Evolutionary conservation across 495 filamentous ascomycete species (phyloP).

Genomic region (Terfezia claveryi): DNA sequence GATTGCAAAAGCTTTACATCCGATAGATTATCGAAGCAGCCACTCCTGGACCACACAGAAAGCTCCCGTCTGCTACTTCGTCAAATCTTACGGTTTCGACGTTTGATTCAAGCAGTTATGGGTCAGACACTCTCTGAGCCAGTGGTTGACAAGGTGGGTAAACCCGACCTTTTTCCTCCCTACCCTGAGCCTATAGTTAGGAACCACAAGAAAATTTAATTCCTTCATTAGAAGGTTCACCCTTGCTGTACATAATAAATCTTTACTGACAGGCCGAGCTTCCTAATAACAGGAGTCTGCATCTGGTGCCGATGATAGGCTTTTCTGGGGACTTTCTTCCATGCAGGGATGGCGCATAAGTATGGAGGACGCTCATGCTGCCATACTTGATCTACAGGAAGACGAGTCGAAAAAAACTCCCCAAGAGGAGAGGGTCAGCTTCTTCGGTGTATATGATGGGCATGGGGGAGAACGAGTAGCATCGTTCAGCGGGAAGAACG

Average conservation of each 20-base stretch:
- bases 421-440: conserved; percentile 54
- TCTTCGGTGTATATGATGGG: conserved; percentile 96
- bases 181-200: too few relatives aligned
- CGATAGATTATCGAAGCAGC: too few relatives aligned
- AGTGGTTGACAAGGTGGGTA: conserved; percentile 87
- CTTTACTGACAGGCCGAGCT: too few relatives aligned
- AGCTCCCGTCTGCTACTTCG: too few relatives aligned
- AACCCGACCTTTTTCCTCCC: background rate
- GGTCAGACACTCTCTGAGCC: conserved; percentile 99
- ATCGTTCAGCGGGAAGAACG: conserved; percentile 71
- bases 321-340: conserved; percentile 80
- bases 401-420: conserved; percentile 37
- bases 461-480: conserved; percentile 96
- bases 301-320: conserved; percentile 76
- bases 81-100: too few relatives aligned
- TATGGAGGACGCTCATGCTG: conserved; percentile 93
- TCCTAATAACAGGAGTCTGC: conserved; percentile 43
- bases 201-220: too few relatives aligned
- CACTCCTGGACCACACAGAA: too few relatives aligned
- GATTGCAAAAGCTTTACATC: too few relatives aligned
- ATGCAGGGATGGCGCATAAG: conserved; percentile 99
- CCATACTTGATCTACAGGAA: conserved; percentile 63
- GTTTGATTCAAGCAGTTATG: conserved; percentile 29
- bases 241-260: too few relatives aligned
- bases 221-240: too few relatives aligned